phyloP scores from a whole-genome alignment of 2,329 filamentous ascomycete genomes.

The Rhynchosporium agropyri region DNA sequence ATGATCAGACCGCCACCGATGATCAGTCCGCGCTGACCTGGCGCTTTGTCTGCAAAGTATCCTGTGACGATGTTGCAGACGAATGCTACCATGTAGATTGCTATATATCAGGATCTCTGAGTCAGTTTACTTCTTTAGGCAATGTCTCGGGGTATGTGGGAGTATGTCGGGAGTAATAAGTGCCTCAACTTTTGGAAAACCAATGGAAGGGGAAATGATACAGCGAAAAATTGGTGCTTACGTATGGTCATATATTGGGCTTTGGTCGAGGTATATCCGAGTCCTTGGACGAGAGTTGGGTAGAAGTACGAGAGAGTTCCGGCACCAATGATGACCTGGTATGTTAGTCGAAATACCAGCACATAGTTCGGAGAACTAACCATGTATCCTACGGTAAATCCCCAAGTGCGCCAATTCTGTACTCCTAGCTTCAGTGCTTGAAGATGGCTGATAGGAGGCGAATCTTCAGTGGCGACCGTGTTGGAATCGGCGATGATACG shows the following conservation, averaged over 20 bases:
- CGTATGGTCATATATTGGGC: conserved; percentile 58
- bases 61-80: background rate
- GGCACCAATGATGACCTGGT: conserved; percentile 51
- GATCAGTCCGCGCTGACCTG: background rate
- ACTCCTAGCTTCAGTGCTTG: conserved; percentile 47
- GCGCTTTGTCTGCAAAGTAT: background rate
- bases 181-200: no score
- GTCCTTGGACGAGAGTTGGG: conserved; percentile 62
- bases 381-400: conserved; percentile 43
- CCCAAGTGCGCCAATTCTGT: conserved; percentile 51
- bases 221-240: no score
- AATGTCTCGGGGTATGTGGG: no score
- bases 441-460: conserved; percentile 39
- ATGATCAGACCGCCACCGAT: background rate
- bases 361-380: no score
- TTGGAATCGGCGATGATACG: conserved; percentile 50
- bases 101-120: background rate
- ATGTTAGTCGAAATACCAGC: conserved; percentile 42
- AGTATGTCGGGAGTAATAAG: no score
- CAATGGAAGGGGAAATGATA: no score
- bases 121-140: no score
- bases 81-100: background rate
- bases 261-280: conserved; percentile 57
- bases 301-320: conserved; percentile 69
- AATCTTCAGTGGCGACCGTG: conserved; percentile 36